These are phyloP conservation scores for Cymbopogon flexuosus DNA, from an alignment of 202 grass and related monocot genomes.

Conservation along the genomic window DNA sequence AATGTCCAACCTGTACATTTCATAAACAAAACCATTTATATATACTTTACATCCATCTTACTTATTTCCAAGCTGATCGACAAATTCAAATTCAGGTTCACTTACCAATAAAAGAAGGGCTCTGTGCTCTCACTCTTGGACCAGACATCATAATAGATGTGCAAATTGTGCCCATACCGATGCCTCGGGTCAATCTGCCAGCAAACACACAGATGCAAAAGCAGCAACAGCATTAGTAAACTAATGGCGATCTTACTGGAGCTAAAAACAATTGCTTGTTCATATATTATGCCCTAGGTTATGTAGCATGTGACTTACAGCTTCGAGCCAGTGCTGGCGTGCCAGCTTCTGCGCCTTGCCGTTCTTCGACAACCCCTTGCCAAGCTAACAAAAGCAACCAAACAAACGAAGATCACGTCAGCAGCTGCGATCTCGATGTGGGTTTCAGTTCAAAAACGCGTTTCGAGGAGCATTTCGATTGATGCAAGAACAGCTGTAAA, in stretches of 20 bases:
- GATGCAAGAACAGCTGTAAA: not conserved
- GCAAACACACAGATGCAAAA: conserved; percentile 17
- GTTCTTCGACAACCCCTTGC: conserved; percentile 90
- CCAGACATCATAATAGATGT: conserved; percentile 95
- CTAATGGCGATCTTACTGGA: conserved; percentile 24
- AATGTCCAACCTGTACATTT: conserved; percentile 76
- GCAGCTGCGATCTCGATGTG: conserved; percentile 25
- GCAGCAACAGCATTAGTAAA: conserved; percentile 32
- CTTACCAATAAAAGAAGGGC: conserved; percentile 96
- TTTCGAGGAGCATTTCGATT: conserved; percentile 12
- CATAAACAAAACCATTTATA: not conserved
- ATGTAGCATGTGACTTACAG: conserved; percentile 63
- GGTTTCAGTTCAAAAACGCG: not conserved
- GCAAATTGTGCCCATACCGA: conserved; percentile 98
- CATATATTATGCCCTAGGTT: conserved; percentile 8
- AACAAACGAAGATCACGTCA: conserved; percentile 11
- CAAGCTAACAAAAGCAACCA: conserved; percentile 46
- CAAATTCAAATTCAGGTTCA: not conserved
- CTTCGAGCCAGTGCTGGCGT: conserved; percentile 98
- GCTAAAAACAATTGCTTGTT: not conserved
- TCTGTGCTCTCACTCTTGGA: conserved; percentile 76
- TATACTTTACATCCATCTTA: not conserved
- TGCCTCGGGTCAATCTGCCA: conserved; percentile 96
- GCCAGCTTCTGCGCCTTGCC: conserved; percentile 87
- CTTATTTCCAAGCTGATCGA: not conserved